Conservation (phyloP, 768 basidiomycete species). For the Rhodocollybia butyracea region DNA sequence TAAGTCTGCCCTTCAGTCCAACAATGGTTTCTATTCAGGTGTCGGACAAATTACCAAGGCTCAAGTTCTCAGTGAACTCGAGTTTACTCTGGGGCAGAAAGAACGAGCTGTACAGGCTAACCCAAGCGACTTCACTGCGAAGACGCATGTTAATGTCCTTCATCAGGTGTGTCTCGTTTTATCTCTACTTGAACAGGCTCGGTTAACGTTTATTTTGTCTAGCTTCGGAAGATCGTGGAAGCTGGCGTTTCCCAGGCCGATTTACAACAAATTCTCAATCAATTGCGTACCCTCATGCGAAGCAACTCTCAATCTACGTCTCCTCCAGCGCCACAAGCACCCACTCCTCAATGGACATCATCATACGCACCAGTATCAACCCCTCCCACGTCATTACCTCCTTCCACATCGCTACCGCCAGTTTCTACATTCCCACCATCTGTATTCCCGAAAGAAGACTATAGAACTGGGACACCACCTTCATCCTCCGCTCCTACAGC, state of each 20-base stretch:
- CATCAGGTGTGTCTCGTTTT: constrained; percentile 59
- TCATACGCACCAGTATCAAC: constrained; percentile 14
- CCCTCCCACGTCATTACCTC: constrained; percentile 15
- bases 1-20: constrained; percentile 10
- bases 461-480: no score
- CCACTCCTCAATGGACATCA: constrained; percentile 17
- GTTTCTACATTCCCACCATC: constrained; percentile 15
- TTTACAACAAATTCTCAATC: constrained; percentile 68
- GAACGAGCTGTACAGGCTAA: constrained; percentile 70
- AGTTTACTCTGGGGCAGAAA: constrained; percentile 79
- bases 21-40: constrained; percentile 31
- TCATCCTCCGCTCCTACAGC: constrained; percentile 22
- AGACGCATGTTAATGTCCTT: constrained; percentile 74
- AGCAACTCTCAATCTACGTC: constrained; percentile 36
- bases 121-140: constrained; percentile 65
- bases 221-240: constrained; percentile 74
- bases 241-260: constrained; percentile 79
- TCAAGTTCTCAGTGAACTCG: constrained; percentile 81
- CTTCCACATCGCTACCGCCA: constrained; percentile 15
- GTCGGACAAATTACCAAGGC: constrained; percentile 59
- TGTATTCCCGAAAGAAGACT: no score
- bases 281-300: constrained; percentile 62
- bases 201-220: constrained; percentile 6
- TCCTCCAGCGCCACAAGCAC: constrained; percentile 22
- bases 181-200: constrained; percentile 6